phyloP scores from a whole-genome alignment of 345 rosid genomes.

The Bruguiera gymnorhiza region DNA sequence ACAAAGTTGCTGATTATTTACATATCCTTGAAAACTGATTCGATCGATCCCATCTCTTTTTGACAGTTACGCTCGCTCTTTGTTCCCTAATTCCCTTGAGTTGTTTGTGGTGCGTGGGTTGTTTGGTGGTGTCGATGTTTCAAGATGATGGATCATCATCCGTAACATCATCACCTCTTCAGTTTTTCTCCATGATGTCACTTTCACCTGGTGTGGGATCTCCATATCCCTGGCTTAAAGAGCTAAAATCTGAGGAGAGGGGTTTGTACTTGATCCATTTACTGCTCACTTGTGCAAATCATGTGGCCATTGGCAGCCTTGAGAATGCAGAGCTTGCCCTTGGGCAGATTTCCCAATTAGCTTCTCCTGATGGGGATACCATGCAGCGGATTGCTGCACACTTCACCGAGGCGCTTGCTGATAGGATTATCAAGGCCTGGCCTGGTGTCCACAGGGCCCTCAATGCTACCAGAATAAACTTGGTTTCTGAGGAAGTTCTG shows the following conservation, averaged over 20 bases:
- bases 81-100: background rate
- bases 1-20: too few relatives aligned
- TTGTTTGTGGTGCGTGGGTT: slow-evolving; percentile 12
- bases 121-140: slow-evolving; percentile 43
- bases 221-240: slow-evolving; percentile 70
- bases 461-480: slow-evolving; percentile 57
- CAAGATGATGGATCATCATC: slow-evolving; percentile 92
- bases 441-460: slow-evolving; percentile 90
- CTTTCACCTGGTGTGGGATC: slow-evolving; percentile 61
- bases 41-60: slow-evolving; percentile 1
- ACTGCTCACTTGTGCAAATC: slow-evolving; percentile 83
- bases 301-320: slow-evolving; percentile 72
- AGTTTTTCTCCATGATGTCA: slow-evolving; percentile 71
- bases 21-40: background rate
- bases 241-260: slow-evolving; percentile 91
- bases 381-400: slow-evolving; percentile 95
- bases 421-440: slow-evolving; percentile 83
- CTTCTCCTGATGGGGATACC: slow-evolving; percentile 86
- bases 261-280: slow-evolving; percentile 88
- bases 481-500: slow-evolving; percentile 56
- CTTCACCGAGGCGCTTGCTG: slow-evolving; percentile 84
- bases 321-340: slow-evolving; percentile 86
- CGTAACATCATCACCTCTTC: slow-evolving; percentile 79
- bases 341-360: slow-evolving; percentile 72
- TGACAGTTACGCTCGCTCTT: background rate